A percentile compares a stretch with the other conserved stretches of the same genome.
These are phyloP conservation scores for Fraxinus albicans DNA, from an alignment of 305 asterid genomes.

Conservation along the genomic window DNA sequence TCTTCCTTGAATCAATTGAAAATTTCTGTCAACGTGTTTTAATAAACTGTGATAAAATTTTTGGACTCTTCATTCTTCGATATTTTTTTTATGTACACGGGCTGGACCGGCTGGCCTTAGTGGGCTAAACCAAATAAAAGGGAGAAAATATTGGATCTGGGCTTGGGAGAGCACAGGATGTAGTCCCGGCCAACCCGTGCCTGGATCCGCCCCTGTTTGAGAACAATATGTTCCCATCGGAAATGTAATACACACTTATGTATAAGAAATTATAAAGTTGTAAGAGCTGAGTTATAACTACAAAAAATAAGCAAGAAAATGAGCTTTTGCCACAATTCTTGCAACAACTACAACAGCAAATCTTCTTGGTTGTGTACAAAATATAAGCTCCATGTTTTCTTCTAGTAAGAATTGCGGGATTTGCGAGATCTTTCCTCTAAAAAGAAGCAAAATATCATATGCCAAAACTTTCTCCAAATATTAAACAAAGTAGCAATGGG, in stretches of 20 bases:
- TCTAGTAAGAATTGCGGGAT: slow-evolving; percentile 89
- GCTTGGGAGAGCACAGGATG: too few relatives aligned
- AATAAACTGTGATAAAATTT: not conserved
- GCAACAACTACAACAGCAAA: slow-evolving; percentile 98
- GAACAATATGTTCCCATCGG: not conserved
- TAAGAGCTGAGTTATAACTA: too few relatives aligned
- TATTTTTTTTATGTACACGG: too few relatives aligned
- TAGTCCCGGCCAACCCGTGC: too few relatives aligned
- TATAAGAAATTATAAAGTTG: too few relatives aligned
- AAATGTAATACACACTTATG: not conserved
- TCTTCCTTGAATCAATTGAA: slow-evolving; percentile 12
- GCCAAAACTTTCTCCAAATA: too few relatives aligned
- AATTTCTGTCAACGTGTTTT: slow-evolving; percentile 18
- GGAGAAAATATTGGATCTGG: too few relatives aligned
- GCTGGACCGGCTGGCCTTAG: too few relatives aligned
- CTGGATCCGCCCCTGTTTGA: not conserved
- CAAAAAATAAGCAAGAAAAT: slow-evolving; percentile 7
- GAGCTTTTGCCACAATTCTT: slow-evolving; percentile 80
- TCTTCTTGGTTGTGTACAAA: slow-evolving; percentile 95
- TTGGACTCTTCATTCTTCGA: too few relatives aligned
- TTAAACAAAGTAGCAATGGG: too few relatives aligned
- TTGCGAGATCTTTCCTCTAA: slow-evolving; percentile 82
- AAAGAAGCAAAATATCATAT: not conserved
- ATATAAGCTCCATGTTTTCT: slow-evolving; percentile 71
- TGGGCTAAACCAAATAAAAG: too few relatives aligned